Conservation (phyloP, 1,284 basidiomycete species). For the Cerrena zonata region DNA sequence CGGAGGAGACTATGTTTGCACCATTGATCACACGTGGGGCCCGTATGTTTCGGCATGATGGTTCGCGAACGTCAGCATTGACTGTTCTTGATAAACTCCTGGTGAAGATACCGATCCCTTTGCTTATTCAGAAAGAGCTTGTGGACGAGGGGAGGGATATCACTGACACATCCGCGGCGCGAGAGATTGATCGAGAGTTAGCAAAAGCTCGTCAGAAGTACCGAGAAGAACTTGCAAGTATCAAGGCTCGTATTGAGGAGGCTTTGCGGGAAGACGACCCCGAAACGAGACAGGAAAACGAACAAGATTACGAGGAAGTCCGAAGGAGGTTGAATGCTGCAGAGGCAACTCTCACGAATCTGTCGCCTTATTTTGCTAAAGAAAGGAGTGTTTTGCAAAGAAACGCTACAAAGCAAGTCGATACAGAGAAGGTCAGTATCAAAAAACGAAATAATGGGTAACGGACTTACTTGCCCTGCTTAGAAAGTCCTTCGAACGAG, state of each 20-base stretch:
- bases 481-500: too few species aligned
- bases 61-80: slow-evolving; percentile 5
- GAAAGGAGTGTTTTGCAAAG: too few species aligned
- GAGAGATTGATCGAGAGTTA: slow-evolving; percentile 7
- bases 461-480: too few species aligned
- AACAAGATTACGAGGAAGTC: slow-evolving; percentile 3
- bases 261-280: neutral
- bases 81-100: slow-evolving; percentile 6
- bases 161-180: slow-evolving; percentile 7
- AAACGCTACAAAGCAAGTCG: too few species aligned
- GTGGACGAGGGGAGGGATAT: slow-evolving; percentile 11
- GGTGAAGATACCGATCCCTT: slow-evolving; percentile 2
- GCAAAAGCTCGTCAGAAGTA: slow-evolving; percentile 1
- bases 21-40: slow-evolving; percentile 13
- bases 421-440: too few species aligned
- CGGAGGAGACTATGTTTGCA: slow-evolving; percentile 5
- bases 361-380: too few species aligned
- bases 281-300: neutral
- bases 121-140: slow-evolving; percentile 13
- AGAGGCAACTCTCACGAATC: neutral
- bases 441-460: too few species aligned
- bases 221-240: slow-evolving; percentile 3
- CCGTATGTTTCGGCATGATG: slow-evolving; percentile 11
- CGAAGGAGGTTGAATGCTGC: neutral
- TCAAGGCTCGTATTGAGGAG: slow-evolving; percentile 6